phyloP scores from a whole-genome alignment of 1,139 yeast genomes.

The Kluyveromyces sp. region DNA sequence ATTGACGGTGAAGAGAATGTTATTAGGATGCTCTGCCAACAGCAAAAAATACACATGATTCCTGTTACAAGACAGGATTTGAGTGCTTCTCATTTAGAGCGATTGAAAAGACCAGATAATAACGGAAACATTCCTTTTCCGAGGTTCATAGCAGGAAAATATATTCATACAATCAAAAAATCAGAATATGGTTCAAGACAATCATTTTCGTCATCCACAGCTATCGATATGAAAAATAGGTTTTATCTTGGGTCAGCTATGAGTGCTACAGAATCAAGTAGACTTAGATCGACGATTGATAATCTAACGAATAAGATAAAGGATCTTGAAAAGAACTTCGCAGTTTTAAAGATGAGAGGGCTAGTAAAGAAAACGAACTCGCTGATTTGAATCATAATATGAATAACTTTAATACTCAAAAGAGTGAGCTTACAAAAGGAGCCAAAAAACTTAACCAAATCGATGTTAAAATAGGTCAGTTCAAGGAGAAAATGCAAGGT shows the following conservation, averaged over 20 bases:
- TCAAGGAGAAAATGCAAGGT: neutral
- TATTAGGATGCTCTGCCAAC: conserved; percentile 61
- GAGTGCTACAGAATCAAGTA: conserved; percentile 30
- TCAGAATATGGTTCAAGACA: conserved; percentile 57
- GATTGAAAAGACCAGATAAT: conserved; percentile 31
- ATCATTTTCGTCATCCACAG: conserved; percentile 31
- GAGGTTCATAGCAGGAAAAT: conserved; percentile 55
- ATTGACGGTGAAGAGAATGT: conserved; percentile 72
- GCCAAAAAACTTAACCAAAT: neutral
- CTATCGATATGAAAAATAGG: conserved; percentile 17
- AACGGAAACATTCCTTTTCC: conserved; percentile 39
- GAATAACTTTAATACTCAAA: neutral
- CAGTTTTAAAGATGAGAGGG: neutral
- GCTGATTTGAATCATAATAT: neutral
- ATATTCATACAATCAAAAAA: conserved; percentile 40
- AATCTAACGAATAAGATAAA: neutral
- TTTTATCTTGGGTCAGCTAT: conserved; percentile 42
- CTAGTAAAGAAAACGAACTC: neutral
- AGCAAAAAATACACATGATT: conserved; percentile 47
- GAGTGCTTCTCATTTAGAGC: conserved; percentile 35
- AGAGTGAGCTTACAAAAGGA: neutral
- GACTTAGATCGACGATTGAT: conserved; percentile 11
- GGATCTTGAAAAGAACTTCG: neutral
- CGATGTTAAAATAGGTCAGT: neutral
- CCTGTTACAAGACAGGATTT: conserved; percentile 52